phyloP scores from a whole-genome alignment of 371 early-diverging fungal genomes.

The Lichtheimia ornata region DNA sequence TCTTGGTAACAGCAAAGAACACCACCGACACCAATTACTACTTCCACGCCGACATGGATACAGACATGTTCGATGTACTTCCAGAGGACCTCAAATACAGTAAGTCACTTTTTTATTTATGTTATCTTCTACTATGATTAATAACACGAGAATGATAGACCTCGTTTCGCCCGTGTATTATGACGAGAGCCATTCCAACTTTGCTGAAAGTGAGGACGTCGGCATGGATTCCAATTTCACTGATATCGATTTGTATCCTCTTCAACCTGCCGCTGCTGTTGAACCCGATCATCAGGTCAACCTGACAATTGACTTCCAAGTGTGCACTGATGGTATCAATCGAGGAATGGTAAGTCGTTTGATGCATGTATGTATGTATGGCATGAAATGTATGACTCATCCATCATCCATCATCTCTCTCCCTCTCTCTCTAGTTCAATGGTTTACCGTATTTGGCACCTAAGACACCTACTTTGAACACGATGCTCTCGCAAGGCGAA shows the following conservation, averaged over 20 bases:
- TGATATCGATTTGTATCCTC: slow-evolving; percentile 49
- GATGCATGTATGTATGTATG: no score
- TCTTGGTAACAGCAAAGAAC: slow-evolving; percentile 70
- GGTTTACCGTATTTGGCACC: slow-evolving; percentile 63
- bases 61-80: slow-evolving; percentile 68
- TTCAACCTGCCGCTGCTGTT: slow-evolving; percentile 30
- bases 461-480: slow-evolving; percentile 65
- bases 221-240: slow-evolving; percentile 38
- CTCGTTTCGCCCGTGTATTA: slow-evolving; percentile 57
- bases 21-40: slow-evolving; percentile 61
- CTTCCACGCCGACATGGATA: slow-evolving; percentile 73
- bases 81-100: slow-evolving; percentile 53
- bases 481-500: slow-evolving; percentile 59
- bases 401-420: no score
- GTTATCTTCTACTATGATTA: no score
- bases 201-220: slow-evolving; percentile 30
- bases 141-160: slow-evolving; percentile 22
- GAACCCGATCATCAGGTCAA: slow-evolving; percentile 44
- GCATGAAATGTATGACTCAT: no score
- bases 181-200: slow-evolving; percentile 27
- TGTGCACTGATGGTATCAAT: slow-evolving; percentile 69
- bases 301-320: slow-evolving; percentile 60
- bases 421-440: no score
- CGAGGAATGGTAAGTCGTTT: slow-evolving; percentile 59
- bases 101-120: slow-evolving; percentile 2